Evolutionary conservation across 163 green algal species (phyloP), one percentile per base, ranked within the genome.

Genomic region (Volvox carteri): DNA sequence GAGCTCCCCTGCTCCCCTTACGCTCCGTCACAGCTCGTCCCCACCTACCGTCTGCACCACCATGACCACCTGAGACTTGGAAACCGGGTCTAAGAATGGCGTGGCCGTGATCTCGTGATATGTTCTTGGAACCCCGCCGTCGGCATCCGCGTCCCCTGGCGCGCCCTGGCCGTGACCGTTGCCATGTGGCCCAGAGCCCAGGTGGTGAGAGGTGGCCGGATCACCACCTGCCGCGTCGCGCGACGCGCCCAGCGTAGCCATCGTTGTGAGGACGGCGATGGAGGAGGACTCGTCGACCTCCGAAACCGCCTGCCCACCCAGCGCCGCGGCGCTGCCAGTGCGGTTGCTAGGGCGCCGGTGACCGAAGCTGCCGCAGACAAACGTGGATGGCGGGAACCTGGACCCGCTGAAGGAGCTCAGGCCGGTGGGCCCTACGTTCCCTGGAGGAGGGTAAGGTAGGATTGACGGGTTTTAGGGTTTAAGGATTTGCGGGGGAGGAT

Each of bases 51-150:
- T 80, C 67, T 87, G 81, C 37, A 89, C 84, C 37, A 89, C 41
- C 84, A 89, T 84, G 16, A 84, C 54, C 28, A 77, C 84, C 54
- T 84, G 84, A 4, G 39, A n/a, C 72, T 77, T 65, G n/a, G 72
- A 70, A 28, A 89, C 84, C 18, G 84, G 84, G 54, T 89, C 84
- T 73, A 84, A 8, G 70, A 89, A 89, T 23, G 44, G n/a, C 0
- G 84, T 89, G 52, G 84, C 84, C 12, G 84, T 89, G 11, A 89
- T 44, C 72, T 89, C 84, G 72, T 89, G 84, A 56, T 78, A 89
- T 28, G 21, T 33, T 37, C 21, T n/a, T 35, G 18, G 37, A 8
- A 60, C 41, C 28, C 62, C 58, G 8, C 8, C 50, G 16, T 56
- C 52, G 62, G 25, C 62, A 39, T 23, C 23, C 30, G 46, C 33